phyloP scores from a whole-genome alignment of 2,329 filamentous ascomycete genomes.

The Zasmidium cellare region DNA sequence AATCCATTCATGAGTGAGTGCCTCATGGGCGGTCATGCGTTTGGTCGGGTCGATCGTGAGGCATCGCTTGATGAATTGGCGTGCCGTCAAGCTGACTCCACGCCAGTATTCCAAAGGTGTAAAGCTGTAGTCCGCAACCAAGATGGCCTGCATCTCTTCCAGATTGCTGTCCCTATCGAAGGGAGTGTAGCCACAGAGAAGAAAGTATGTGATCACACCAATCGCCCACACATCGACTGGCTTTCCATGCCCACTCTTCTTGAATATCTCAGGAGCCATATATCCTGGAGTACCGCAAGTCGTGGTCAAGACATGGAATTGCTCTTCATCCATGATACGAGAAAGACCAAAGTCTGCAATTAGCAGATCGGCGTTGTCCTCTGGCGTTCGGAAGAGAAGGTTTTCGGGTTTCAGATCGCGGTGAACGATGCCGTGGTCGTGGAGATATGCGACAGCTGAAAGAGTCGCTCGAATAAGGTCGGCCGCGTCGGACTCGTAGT shows the following conservation, averaged over 20 bases:
- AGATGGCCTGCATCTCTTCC: conserved; percentile 99
- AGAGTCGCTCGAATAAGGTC: conserved; percentile 93
- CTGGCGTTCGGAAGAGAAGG: conserved; percentile 90
- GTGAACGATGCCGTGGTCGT: conserved; percentile 98
- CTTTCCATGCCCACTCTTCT: conserved; percentile 96
- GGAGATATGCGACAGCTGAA: conserved; percentile 96
- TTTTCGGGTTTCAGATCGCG: conserved; percentile 98
- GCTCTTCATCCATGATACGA: conserved; percentile 97
- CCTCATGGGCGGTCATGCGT: conserved; percentile 88
- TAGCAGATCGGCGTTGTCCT: conserved; percentile 94
- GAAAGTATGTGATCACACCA: conserved; percentile 97
- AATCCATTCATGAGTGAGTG: conserved; percentile 65
- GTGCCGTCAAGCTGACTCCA: conserved; percentile 77
- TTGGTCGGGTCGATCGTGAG: conserved; percentile 84
- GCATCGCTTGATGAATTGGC: conserved; percentile 90
- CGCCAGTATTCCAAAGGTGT: conserved; percentile 96
- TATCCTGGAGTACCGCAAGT: conserved; percentile 98
- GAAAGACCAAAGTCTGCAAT: conserved; percentile 97
- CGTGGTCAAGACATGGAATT: conserved; percentile 95
- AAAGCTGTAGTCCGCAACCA: conserved; percentile 94
- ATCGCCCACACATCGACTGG: conserved; percentile 98
- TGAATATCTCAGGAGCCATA: conserved; percentile 99
- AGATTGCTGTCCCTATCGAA: conserved; percentile 97
- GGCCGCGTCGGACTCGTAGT: conserved; percentile 95
- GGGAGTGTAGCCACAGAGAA: conserved; percentile 95